These are phyloP conservation scores for Posidonia australis DNA, from an alignment of 106 monocot genomes.

Conservation along the genomic window DNA sequence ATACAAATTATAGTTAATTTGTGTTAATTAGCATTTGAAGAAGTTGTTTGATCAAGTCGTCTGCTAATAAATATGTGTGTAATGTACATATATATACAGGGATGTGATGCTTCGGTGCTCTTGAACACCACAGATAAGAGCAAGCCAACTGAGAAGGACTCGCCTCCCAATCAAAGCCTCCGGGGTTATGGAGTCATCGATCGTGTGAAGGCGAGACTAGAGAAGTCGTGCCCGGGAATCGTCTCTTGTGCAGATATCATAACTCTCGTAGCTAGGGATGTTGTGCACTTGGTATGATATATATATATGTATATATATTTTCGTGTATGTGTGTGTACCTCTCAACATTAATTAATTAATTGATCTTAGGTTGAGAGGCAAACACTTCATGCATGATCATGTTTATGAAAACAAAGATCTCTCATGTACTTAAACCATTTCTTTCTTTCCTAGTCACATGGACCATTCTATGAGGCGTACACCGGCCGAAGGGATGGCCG, in stretches of 20 bases:
- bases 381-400: too few relatives aligned
- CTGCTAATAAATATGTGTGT: too few relatives aligned
- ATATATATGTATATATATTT: background rate
- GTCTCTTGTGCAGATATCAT: slow-evolving; percentile 20
- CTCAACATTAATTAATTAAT: too few relatives aligned
- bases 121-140: slow-evolving; percentile 4
- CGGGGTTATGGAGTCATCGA: slow-evolving; percentile 13
- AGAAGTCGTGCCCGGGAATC: slow-evolving; percentile 10
- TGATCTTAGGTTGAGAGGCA: too few relatives aligned
- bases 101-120: slow-evolving; percentile 18
- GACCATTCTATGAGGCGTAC: slow-evolving; percentile 4
- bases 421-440: too few relatives aligned
- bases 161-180: slow-evolving; percentile 11
- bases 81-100: background rate
- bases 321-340: too few relatives aligned
- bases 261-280: slow-evolving; percentile 12
- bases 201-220: slow-evolving; percentile 13
- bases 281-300: slow-evolving; percentile 3
- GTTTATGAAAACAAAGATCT: too few relatives aligned
- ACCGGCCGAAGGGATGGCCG: slow-evolving; percentile 21
- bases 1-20: background rate
- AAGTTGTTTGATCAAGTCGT: background rate
- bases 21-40: too few relatives aligned
- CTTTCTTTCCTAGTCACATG: background rate
- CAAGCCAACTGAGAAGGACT: slow-evolving; percentile 13